phyloP scores from a whole-genome alignment of 1,139 yeast genomes.

The Suhomyces wounanorum region DNA sequence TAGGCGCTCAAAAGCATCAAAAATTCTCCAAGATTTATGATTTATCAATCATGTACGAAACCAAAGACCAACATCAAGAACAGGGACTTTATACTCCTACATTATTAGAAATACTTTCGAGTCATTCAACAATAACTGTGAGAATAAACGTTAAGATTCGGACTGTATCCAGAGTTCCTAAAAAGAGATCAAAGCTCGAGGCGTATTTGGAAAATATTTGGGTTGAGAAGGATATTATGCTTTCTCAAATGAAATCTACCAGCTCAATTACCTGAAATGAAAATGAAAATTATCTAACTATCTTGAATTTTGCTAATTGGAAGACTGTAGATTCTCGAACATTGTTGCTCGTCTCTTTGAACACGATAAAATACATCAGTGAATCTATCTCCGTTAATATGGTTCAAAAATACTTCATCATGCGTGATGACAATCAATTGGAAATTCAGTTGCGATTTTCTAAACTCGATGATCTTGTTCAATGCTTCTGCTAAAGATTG shows the following conservation, averaged over 20 bases:
- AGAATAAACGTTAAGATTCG: constrained; percentile 52
- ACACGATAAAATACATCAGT: constrained; percentile 89
- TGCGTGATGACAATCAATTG: constrained; percentile 95
- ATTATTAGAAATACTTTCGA: constrained; percentile 55
- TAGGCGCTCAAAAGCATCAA: constrained; percentile 33
- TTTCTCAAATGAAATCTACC: not conserved
- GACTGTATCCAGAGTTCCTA: constrained; percentile 51
- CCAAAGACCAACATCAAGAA: constrained; percentile 8
- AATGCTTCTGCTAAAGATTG: constrained; percentile 85
- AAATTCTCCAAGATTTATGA: constrained; percentile 52
- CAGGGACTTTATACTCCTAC: constrained; percentile 43
- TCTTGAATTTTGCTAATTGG: constrained; percentile 46
- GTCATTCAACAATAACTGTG: constrained; percentile 42
- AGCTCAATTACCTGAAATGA: not conserved
- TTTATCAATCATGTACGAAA: constrained; percentile 49
- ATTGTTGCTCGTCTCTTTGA: constrained; percentile 76
- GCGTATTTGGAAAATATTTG: constrained; percentile 73
- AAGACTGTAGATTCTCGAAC: constrained; percentile 62
- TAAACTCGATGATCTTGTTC: constrained; percentile 69
- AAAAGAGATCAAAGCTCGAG: constrained; percentile 55
- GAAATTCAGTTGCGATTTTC: constrained; percentile 82
- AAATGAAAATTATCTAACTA: not conserved
- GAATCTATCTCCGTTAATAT: constrained; percentile 81
- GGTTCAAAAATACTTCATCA: constrained; percentile 85
- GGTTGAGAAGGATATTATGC: constrained; percentile 49